These are phyloP conservation scores for Schizopora paradoxa DNA, from an alignment of 1,284 basidiomycete genomes.

Conservation along the genomic window DNA sequence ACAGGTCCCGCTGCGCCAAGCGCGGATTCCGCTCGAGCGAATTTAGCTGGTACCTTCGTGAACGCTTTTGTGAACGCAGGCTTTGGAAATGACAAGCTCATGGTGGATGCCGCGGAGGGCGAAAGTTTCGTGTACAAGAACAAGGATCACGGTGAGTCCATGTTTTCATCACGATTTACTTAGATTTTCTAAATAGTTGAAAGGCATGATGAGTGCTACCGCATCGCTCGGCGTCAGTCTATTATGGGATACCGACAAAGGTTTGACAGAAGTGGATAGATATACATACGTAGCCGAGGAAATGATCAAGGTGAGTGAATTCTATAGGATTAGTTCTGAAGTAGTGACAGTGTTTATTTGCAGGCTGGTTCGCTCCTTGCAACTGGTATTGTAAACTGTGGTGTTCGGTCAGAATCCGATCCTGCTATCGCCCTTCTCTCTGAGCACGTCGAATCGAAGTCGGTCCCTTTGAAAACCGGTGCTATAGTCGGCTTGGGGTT, in stretches of 20 bases:
- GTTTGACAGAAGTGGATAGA: conserved; percentile 94
- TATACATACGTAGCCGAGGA: conserved; percentile 97
- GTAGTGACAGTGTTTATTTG: conserved; percentile 4
- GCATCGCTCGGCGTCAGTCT: conserved; percentile 91
- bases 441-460: conserved; percentile 90
- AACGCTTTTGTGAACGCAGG: conserved; percentile 99
- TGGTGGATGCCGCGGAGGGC: conserved; percentile 94
- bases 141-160: conserved; percentile 80
- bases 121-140: conserved; percentile 99
- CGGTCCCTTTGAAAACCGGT: conserved; percentile 77
- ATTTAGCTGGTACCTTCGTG: conserved; percentile 95
- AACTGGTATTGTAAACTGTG: conserved; percentile 88
- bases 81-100: conserved; percentile 97
- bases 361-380: conserved; percentile 92
- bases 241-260: conserved; percentile 95
- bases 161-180: conserved; percentile 1
- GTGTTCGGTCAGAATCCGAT: conserved; percentile 91
- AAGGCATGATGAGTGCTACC: conserved; percentile 89
- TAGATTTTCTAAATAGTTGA: conserved; percentile 2
- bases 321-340: conserved; percentile 3
- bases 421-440: conserved; percentile 88
- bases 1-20: conserved; percentile 60
- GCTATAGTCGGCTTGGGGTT: conserved; percentile 91
- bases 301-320: conserved; percentile 73
- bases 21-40: conserved; percentile 91